phyloP scores from a whole-genome alignment of 2,329 filamentous ascomycete genomes.

The Fusarium chlamydosporum region DNA sequence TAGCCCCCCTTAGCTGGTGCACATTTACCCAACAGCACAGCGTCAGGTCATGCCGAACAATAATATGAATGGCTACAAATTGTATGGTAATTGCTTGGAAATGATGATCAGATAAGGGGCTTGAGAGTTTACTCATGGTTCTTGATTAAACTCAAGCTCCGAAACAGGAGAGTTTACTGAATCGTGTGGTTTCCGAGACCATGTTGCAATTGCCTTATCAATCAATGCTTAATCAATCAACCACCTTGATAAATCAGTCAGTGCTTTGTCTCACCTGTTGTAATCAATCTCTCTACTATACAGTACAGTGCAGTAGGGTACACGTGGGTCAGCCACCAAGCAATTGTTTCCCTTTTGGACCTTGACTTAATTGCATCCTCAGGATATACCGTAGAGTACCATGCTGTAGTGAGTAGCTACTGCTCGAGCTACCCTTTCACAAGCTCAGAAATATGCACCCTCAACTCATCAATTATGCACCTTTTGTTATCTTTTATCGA shows the following conservation, averaged over 20 bases:
- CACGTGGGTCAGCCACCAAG: constrained; percentile 22
- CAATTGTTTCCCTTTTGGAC: constrained; percentile 13
- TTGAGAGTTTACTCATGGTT: constrained; percentile 1
- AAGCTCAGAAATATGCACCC: not conserved
- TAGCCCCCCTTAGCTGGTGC: constrained; percentile 11
- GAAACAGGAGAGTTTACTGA: constrained; percentile 21
- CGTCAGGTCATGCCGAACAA: not conserved
- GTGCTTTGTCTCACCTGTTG: constrained; percentile 30
- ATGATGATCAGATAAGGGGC: constrained; percentile 27
- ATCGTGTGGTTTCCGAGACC: not conserved
- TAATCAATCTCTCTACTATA: constrained; percentile 31
- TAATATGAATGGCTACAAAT: not conserved
- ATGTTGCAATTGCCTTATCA: constrained; percentile 40
- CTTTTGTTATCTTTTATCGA: constrained; percentile 29
- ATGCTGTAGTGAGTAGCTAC: not conserved
- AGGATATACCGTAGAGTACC: no score
- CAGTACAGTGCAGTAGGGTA: constrained; percentile 9
- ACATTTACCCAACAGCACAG: constrained; percentile 4
- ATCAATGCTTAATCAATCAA: constrained; percentile 46
- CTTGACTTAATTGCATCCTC: not conserved
- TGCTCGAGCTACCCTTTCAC: constrained; percentile 12
- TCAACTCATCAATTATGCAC: constrained; percentile 18
- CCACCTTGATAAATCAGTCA: constrained; percentile 38
- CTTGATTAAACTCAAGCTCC: constrained; percentile 12
- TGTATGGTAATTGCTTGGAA: constrained; percentile 20